Base-by-base conservation (phyloP, 2,329 filamentous ascomycete species). In the Stemphylium lycopersici region DNA sequence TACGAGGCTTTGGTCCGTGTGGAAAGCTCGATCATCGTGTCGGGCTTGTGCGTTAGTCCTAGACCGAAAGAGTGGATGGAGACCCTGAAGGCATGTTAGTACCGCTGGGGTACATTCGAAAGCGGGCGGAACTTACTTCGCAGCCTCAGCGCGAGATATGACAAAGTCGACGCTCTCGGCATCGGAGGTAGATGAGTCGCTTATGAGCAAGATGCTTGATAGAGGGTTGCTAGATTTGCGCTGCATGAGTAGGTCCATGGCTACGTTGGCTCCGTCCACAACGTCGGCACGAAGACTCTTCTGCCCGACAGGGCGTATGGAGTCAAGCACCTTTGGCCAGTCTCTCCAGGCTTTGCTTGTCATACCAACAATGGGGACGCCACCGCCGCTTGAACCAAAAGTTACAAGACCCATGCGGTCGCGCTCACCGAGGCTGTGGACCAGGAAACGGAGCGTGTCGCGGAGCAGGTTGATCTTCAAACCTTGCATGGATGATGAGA, bases 401-500 rank as follows among this genome's bases (percentile, higher is more conserved):
- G 95, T 97, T 18, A 99, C 95, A 38, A 99, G 78, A 5, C 95
- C 95, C 93, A 99, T 96, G 39, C 95, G 90, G 74, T 99, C 95
- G 48, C 92, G 86, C 65, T 97, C 92, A 29, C 95, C 95, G 0
- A 99, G 85, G 42, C 87, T 93, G 63, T 89, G 84, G 2, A 99
- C 91, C 75, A 99, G 88, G 74, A 98, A 99, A 55, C 90, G 91
- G 32, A 99, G 82, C 0, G 93, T 90, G 75, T 99, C 95, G 37
- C 92, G 88, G 12, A 99, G 86, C 1, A 99, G 82, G 58, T 93
- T 96, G 71, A 98, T 97, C 79, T 99, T 99, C 56, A 99, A 85
- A n/a, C 95, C 95, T 76, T 98, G 95, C 93, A 98, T 99, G 0
- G 95, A 98, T 1, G 93, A 96, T 0, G 95, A 98, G 5, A 99